Conservation (phyloP, 139 green algal genomes). For the Haematococcus lacustris region DNA sequence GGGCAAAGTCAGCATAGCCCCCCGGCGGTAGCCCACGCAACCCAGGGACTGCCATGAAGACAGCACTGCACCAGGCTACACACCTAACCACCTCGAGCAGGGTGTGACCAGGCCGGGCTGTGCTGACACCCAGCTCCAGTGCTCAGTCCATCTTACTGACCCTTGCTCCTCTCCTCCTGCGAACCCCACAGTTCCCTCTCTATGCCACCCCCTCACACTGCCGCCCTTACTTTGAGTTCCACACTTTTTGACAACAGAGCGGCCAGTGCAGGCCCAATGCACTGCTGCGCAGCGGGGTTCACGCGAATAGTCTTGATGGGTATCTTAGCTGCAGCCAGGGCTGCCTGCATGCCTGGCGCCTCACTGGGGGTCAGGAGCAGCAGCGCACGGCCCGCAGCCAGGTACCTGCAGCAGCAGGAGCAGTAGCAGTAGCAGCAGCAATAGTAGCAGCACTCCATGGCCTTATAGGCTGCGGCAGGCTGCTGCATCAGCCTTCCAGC, state of each 20-base stretch:
- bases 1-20: background rate
- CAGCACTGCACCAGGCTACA: too few species aligned
- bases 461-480: too few species aligned
- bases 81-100: too few species aligned
- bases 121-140: too few species aligned
- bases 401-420: slow-evolving; percentile 28
- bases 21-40: too few species aligned
- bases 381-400: slow-evolving; percentile 55
- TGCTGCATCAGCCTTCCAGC: too few species aligned
- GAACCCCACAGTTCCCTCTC: too few species aligned
- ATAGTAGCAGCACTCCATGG: background rate
- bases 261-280: slow-evolving; percentile 64
- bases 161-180: too few species aligned
- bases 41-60: too few species aligned
- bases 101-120: too few species aligned
- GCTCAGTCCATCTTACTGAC: too few species aligned
- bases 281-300: slow-evolving; percentile 75
- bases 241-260: slow-evolving; percentile 77
- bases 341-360: slow-evolving; percentile 45
- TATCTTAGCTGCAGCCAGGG: slow-evolving; percentile 71
- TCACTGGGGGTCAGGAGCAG: slow-evolving; percentile 74
- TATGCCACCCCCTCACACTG: too few species aligned
- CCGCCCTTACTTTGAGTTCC: slow-evolving; percentile 88
- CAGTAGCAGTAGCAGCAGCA: background rate
- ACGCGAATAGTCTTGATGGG: slow-evolving; percentile 66